Evolutionary conservation across 176 grass and related monocot species (phyloP).

Genomic region (barley (Hordeum vulgare)): DNA sequence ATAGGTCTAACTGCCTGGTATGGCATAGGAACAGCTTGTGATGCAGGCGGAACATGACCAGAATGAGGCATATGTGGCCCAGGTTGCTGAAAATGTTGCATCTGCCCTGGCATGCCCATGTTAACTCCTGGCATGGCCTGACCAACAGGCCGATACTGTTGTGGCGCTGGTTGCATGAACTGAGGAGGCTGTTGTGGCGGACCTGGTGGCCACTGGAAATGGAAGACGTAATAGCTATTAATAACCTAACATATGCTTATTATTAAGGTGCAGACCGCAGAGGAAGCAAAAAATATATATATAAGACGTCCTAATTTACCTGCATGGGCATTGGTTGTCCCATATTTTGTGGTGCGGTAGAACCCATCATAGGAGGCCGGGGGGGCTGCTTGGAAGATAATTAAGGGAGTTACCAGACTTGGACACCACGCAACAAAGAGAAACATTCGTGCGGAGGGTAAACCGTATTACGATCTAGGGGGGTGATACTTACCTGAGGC

Average conservation of each 20-base stretch:
- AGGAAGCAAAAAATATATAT: slow-evolving; percentile 4
- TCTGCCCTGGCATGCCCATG: slow-evolving; percentile 45
- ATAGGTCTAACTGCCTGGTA: slow-evolving; percentile 64
- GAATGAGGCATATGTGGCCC: slow-evolving; percentile 56
- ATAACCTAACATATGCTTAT: slow-evolving; percentile 19
- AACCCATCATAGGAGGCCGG: slow-evolving; percentile 61
- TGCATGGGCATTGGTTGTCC: slow-evolving; percentile 80
- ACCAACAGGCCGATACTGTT: slow-evolving; percentile 54
- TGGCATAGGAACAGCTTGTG: slow-evolving; percentile 59
- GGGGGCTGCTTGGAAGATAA: slow-evolving; percentile 45
- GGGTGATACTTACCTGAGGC: slow-evolving; percentile 32
- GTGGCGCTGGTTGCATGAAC: slow-evolving; percentile 42
- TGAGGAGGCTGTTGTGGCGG: slow-evolving; percentile 53
- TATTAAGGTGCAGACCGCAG: background rate
- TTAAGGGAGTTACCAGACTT: slow-evolving; percentile 3
- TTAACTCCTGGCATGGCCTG: slow-evolving; percentile 49
- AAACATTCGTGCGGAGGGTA: background rate
- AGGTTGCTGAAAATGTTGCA: slow-evolving; percentile 48
- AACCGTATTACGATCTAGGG: background rate
- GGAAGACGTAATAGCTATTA: background rate
- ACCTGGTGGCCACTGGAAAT: slow-evolving; percentile 59
- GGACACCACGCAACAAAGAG: background rate
- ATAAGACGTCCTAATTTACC: slow-evolving; percentile 33
- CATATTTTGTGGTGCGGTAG: slow-evolving; percentile 60
- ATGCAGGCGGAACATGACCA: slow-evolving; percentile 47